Percentiles rank a stretch among this genome's conserved stretches.
Conservation (phyloP, 768 basidiomycete genomes). For the Megacollybia marginata region DNA sequence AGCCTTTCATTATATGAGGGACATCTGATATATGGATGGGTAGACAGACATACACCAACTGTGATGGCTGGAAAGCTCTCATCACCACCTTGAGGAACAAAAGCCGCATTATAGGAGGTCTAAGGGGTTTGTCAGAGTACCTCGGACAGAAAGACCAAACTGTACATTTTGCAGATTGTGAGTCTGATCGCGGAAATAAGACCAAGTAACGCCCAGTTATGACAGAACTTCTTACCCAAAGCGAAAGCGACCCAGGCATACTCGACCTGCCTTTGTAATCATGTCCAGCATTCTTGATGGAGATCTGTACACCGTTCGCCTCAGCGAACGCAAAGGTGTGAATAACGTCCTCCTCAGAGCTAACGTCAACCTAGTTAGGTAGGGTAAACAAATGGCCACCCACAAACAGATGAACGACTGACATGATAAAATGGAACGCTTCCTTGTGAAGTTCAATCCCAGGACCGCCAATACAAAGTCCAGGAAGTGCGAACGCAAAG, state of each 20-base stretch:
- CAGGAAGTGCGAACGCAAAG: no score
- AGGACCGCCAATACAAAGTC: no score
- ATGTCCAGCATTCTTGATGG: no score
- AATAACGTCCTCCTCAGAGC: slow-evolving; percentile 11
- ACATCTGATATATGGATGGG: neutral
- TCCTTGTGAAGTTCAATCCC: no score
- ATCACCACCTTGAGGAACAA: slow-evolving; percentile 12
- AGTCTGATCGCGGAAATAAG: neutral
- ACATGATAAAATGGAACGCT: no score
- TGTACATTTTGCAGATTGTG: slow-evolving; percentile 2
- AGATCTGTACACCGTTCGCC: slow-evolving; percentile 13
- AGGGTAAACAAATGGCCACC: neutral
- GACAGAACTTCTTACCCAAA: slow-evolving; percentile 14
- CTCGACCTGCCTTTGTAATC: slow-evolving; percentile 21
- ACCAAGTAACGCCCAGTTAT: neutral
- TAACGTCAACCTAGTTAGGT: slow-evolving; percentile 15
- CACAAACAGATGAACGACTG: neutral
- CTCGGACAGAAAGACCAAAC: neutral
- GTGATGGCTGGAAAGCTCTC: slow-evolving; percentile 15
- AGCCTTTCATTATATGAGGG: slow-evolving; percentile 11
- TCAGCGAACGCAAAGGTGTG: slow-evolving; percentile 14
- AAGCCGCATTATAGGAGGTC: slow-evolving; percentile 10
- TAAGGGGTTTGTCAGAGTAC: no score
- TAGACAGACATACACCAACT: slow-evolving; percentile 16
- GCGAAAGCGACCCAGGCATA: slow-evolving; percentile 12